Percentiles rank a stretch among this genome's conserved stretches.
Conservation (phyloP, 495 filamentous ascomycete genomes). For the Aspergillus campestris region DNA sequence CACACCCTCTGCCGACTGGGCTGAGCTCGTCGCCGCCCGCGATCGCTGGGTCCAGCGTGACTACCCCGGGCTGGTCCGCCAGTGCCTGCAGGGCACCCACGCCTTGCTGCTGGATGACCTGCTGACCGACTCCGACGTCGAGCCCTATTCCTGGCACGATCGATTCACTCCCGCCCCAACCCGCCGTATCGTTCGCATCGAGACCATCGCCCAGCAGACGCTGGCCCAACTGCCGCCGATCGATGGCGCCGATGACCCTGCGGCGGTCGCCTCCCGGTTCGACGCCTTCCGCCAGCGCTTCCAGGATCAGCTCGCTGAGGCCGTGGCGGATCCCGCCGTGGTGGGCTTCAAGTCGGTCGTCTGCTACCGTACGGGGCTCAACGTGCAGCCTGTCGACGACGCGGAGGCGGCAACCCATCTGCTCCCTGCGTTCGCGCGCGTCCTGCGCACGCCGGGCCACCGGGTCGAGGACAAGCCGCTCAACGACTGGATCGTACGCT, state of each 20-base stretch:
- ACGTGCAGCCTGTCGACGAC: constrained; percentile 27
- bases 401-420: constrained; percentile 6
- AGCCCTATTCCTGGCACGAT: constrained; percentile 63
- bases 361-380: constrained; percentile 75
- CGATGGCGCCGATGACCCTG: neutral
- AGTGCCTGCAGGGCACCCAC: constrained; percentile 68
- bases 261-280: neutral
- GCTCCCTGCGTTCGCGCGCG: constrained; percentile 25
- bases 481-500: constrained; percentile 58
- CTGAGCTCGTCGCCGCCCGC: constrained; percentile 54
- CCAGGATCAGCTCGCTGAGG: constrained; percentile 36
- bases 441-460: constrained; percentile 15
- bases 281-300: constrained; percentile 40
- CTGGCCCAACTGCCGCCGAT: constrained; percentile 37
- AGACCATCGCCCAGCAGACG: constrained; percentile 61
- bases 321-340: constrained; percentile 56
- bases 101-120: constrained; percentile 75
- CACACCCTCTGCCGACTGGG: constrained; percentile 48
- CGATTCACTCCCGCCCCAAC: constrained; percentile 51
- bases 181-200: constrained; percentile 77
- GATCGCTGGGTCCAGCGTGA: constrained; percentile 45
- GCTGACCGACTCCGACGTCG: constrained; percentile 48
- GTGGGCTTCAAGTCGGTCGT: constrained; percentile 81
- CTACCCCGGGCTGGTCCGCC: constrained; percentile 48
- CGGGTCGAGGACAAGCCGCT: constrained; percentile 55